Base-by-base conservation (phyloP, 441 rosid species). In the Kokia cookei region DNA sequence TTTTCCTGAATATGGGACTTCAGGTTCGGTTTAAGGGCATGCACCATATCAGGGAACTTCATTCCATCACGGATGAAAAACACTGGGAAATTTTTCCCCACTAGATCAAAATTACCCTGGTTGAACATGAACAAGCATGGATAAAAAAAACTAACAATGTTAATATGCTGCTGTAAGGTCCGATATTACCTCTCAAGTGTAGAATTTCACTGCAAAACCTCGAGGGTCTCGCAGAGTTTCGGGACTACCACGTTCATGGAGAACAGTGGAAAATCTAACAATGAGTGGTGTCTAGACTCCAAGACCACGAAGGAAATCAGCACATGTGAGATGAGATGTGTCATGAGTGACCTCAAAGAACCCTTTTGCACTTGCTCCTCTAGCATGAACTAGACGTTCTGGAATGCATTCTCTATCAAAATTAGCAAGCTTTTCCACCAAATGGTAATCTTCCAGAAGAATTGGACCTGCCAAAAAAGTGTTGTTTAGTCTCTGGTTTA, bases 41-140 rank as follows among this genome's bases (percentile, higher is more conserved):
- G 99, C 61, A 93, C 86, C 94, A 89, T 84, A 79, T 95, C 97
- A 47, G 99, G 97, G 85, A 93, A 95, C 77, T 91, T 89, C 90
- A 93, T 88, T 74, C 92, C 99, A 80, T 93, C 99, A 0, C 98
- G 91, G 72, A 93, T 47, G 69, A 93, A 95, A 77, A 95, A 93
- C 75, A 95, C 97, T 22, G 96, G 98, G 82, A 91, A 88, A 79
- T 95, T 93, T 92, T 93, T 95, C 14, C 99, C 99, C 76, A 95
- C 98, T 6, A 95, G 87, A 82, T 91, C 99, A 79, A 91, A 95
- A 72, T 93, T 95, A 47, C 99, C 99, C 97, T 95, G 45, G 72
- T 48, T 48, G 7, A 67, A 53, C 9, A 67, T 8, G 45, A 42
- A 42, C 45, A 42, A 42, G 11, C 45, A 42, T 42, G 45, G 45